phyloP scores from a whole-genome alignment of 164 flowering plant genomes.

The Saururus chinensis region DNA sequence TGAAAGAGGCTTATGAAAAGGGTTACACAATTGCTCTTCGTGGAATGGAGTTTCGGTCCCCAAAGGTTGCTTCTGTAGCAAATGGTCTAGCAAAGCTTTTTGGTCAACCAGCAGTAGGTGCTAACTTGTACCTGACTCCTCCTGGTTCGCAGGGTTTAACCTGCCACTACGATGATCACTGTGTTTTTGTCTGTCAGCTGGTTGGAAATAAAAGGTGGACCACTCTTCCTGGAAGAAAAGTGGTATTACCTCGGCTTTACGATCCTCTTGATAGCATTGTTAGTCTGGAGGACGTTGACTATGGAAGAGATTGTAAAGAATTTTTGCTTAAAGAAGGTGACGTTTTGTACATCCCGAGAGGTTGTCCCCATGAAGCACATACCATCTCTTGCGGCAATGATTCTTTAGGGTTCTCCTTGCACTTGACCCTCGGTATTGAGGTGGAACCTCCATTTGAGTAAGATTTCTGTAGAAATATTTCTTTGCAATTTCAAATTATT shows the following conservation, averaged over 20 bases:
- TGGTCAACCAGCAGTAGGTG: slow-evolving; percentile 81
- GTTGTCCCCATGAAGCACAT: slow-evolving; percentile 61
- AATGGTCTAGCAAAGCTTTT: slow-evolving; percentile 48
- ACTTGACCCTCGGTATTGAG: slow-evolving; percentile 67
- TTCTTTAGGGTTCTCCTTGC: slow-evolving; percentile 38
- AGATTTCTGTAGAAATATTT: slow-evolving; percentile 17
- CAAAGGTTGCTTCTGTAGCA: slow-evolving; percentile 42
- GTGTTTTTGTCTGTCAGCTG: slow-evolving; percentile 74
- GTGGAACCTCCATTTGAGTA: slow-evolving; percentile 84
- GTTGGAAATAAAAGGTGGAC: slow-evolving; percentile 55
- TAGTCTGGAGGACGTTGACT: slow-evolving; percentile 12
- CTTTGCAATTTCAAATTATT: not conserved
- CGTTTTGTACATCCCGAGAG: slow-evolving; percentile 73
- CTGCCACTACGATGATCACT: slow-evolving; percentile 72
- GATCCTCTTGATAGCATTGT: slow-evolving; percentile 23
- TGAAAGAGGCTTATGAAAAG: slow-evolving; percentile 40
- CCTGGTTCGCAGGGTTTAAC: slow-evolving; percentile 70
- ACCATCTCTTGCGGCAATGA: slow-evolving; percentile 23
- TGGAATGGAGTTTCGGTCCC: slow-evolving; percentile 63
- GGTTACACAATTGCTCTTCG: slow-evolving; percentile 75
- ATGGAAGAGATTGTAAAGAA: slow-evolving; percentile 13
- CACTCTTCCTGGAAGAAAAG: slow-evolving; percentile 20
- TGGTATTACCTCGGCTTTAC: slow-evolving; percentile 59
- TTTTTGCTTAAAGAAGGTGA: slow-evolving; percentile 60
- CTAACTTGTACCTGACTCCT: slow-evolving; percentile 68